phyloP scores from a whole-genome alignment of 2,329 filamentous ascomycete species.

The Lecanosticta acicola region DNA sequence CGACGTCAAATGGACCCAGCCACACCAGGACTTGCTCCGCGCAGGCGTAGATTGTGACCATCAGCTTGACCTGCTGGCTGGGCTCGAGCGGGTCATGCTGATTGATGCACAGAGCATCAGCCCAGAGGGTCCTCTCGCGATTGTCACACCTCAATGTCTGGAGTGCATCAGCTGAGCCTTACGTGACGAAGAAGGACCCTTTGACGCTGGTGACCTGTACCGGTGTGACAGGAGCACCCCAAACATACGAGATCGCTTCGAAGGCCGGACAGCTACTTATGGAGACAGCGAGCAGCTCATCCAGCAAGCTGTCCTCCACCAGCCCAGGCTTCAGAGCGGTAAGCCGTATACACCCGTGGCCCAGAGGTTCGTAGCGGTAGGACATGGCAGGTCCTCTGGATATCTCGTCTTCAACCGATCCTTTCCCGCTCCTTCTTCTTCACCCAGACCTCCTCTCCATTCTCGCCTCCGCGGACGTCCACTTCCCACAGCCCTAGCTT shows the following conservation, averaged over 20 bases:
- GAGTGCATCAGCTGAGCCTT: neutral
- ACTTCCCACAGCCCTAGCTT: conserved; percentile 60
- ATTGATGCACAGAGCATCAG: conserved; percentile 7
- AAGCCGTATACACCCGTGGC: neutral
- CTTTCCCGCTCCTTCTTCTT: conserved; percentile 26
- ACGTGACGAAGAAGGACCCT: neutral
- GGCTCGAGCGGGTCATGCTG: conserved; percentile 2
- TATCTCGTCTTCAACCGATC: neutral
- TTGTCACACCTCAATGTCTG: neutral
- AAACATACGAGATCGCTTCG: conserved; percentile 1
- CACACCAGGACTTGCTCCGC: conserved; percentile 2
- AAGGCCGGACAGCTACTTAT: neutral
- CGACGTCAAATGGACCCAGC: neutral
- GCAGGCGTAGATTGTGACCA: conserved; percentile 1
- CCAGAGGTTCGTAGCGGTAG: neutral
- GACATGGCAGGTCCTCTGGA: no score
- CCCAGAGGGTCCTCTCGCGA: conserved; percentile 3
- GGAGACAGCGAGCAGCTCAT: neutral
- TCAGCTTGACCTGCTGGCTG: conserved; percentile 4
- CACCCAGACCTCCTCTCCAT: conserved; percentile 28
- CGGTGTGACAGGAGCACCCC: neutral
- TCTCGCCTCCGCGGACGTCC: conserved; percentile 37
- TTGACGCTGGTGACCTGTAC: neutral
- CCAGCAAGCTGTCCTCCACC: neutral
- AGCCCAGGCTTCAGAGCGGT: neutral